These are phyloP conservation scores for Penicillium riverlandense DNA, from an alignment of 495 filamentous ascomycete genomes.

Conservation along the genomic window DNA sequence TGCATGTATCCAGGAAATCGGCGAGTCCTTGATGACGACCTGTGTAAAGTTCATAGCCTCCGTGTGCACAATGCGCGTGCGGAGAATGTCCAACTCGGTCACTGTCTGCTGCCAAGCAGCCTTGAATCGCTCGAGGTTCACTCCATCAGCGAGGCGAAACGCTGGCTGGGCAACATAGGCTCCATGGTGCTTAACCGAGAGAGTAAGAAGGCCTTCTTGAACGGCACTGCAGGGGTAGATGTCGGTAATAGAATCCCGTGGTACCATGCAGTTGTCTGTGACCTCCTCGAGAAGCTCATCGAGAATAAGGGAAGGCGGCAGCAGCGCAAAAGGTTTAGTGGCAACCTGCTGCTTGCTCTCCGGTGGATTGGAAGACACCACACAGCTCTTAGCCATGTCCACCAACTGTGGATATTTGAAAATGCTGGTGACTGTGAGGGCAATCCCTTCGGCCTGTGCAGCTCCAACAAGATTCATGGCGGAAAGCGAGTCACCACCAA, in stretches of 20 bases:
- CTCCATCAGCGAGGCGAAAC: conserved; percentile 32
- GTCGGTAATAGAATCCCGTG: conserved; percentile 37
- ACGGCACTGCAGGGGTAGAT: conserved; percentile 64
- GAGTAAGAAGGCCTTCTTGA: conserved; percentile 61
- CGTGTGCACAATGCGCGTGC: conserved; percentile 49
- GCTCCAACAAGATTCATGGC: conserved; percentile 49
- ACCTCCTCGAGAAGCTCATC: conserved; percentile 37
- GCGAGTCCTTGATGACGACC: conserved; percentile 44
- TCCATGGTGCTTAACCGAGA: conserved; percentile 47
- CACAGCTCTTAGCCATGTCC: conserved; percentile 40
- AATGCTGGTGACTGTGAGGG: conserved; percentile 42
- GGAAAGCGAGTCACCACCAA: conserved; percentile 51
- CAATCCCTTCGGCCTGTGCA: conserved; percentile 33
- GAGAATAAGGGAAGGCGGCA: conserved; percentile 19
- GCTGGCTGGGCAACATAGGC: conserved; percentile 46
- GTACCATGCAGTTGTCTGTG: conserved; percentile 33
- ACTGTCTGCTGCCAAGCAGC: conserved; percentile 46
- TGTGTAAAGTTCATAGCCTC: conserved; percentile 42
- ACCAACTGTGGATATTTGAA: conserved; percentile 38
- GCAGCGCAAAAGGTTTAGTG: conserved; percentile 36
- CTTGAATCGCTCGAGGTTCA: conserved; percentile 44
- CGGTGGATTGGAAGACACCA: not conserved
- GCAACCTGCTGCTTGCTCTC: conserved; percentile 7
- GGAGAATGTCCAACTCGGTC: conserved; percentile 42
- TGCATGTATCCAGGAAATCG: conserved; percentile 39